Conservation (phyloP, 2,329 filamentous ascomycete genomes). For the Fonsecaea pedrosoi region DNA sequence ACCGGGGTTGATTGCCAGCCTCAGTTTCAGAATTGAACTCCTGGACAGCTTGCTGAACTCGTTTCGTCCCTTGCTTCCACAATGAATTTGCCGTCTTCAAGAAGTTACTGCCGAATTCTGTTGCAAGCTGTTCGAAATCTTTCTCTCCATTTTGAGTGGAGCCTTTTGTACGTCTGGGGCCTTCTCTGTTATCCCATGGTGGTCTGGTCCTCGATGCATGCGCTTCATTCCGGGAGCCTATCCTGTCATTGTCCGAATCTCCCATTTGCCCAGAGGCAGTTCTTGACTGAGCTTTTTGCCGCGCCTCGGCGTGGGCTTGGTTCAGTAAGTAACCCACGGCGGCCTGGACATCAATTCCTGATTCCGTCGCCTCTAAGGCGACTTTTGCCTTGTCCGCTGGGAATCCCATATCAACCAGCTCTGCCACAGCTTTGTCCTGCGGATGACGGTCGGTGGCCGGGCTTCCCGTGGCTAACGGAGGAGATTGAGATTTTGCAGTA, state of each 20-base stretch:
- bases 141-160: conserved; percentile 61
- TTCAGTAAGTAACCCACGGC: conserved; percentile 90
- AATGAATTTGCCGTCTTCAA: conserved; percentile 94
- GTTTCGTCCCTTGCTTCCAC: conserved; percentile 95
- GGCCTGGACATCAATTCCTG: conserved; percentile 79
- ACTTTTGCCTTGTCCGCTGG: conserved; percentile 79
- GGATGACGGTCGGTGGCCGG: conserved; percentile 52
- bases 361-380: conserved; percentile 80
- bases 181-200: conserved; percentile 21
- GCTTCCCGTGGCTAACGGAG: conserved; percentile 31
- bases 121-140: conserved; percentile 80
- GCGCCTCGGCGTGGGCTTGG: conserved; percentile 84
- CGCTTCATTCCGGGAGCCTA: conserved; percentile 60
- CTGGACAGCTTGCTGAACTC: conserved; percentile 86
- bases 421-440: conserved; percentile 80
- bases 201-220: conserved; percentile 43
- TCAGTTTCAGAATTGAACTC: conserved; percentile 75
- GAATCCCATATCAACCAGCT: conserved; percentile 95
- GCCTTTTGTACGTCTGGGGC: conserved; percentile 39
- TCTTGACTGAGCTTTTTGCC: conserved; percentile 63
- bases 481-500: conserved; percentile 36
- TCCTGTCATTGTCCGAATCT: conserved; percentile 45
- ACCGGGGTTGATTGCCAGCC: conserved; percentile 89
- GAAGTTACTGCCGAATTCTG: conserved; percentile 79
- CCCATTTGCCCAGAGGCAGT: conserved; percentile 23